Evolutionary conservation across 768 basidiomycete species (phyloP).

Genomic region (Pleurotus platypus): DNA sequence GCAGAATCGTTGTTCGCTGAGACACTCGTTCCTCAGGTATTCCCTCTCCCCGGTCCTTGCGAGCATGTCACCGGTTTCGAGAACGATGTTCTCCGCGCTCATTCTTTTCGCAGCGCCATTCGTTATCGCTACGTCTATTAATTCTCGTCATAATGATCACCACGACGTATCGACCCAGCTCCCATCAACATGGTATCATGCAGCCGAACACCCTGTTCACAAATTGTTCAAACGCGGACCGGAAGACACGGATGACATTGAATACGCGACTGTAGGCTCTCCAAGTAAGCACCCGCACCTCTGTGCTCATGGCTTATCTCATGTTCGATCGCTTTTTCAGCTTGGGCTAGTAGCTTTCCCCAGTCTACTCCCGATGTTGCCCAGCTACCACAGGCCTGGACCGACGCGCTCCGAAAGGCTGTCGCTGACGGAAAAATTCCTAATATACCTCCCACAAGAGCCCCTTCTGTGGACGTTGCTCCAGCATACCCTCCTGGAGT

Average conservation of each 20-base stretch:
- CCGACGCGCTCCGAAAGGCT: constrained; percentile 64
- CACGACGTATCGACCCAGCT: constrained; percentile 25
- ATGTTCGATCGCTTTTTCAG: constrained; percentile 24
- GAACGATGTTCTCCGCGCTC: constrained; percentile 10
- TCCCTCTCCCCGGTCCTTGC: constrained; percentile 14
- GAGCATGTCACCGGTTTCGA: constrained; percentile 16
- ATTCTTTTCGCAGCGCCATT: constrained; percentile 17
- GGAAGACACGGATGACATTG: constrained; percentile 35
- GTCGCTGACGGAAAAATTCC: constrained; percentile 72
- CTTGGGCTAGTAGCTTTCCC: constrained; percentile 66
- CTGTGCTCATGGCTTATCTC: not conserved
- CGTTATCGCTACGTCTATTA: constrained; percentile 15
- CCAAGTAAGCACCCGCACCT: constrained; percentile 35
- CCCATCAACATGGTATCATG: constrained; percentile 58
- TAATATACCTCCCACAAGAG: constrained; percentile 45
- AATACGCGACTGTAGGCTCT: constrained; percentile 57
- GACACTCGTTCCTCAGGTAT: constrained; percentile 3
- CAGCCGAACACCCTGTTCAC: constrained; percentile 54
- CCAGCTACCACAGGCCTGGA: constrained; percentile 65
- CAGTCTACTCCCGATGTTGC: constrained; percentile 37
- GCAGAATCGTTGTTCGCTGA: not conserved
- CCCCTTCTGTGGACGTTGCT: constrained; percentile 27
- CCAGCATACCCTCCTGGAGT: constrained; percentile 43
- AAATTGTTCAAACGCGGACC: constrained; percentile 56
- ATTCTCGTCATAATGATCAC: constrained; percentile 26